Conservation (phyloP, 2,329 filamentous ascomycete genomes). For the Onygenales sp. region DNA sequence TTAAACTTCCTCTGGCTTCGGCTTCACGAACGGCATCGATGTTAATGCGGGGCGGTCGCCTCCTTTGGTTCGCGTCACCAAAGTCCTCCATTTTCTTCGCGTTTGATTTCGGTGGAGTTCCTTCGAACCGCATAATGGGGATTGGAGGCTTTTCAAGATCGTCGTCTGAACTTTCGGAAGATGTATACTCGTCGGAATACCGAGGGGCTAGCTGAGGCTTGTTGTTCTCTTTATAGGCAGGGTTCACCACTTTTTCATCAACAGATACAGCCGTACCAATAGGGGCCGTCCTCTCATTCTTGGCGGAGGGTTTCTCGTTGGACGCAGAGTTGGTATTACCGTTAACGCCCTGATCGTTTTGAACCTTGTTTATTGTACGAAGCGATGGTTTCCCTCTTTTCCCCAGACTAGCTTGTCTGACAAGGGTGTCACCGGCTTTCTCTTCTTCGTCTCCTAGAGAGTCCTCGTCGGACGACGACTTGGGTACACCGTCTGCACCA, state of each 20-base stretch:
- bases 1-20: conserved; percentile 78
- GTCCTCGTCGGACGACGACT: conserved; percentile 16
- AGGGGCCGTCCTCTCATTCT: background rate
- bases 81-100: conserved; percentile 15
- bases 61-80: conserved; percentile 27
- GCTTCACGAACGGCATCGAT: conserved; percentile 73
- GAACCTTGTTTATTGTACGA: conserved; percentile 19
- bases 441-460: conserved; percentile 15
- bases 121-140: conserved; percentile 11
- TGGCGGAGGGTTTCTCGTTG: background rate
- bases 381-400: conserved; percentile 22
- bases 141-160: conserved; percentile 27
- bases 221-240: background rate
- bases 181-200: background rate
- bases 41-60: conserved; percentile 62
- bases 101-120: conserved; percentile 3
- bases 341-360: conserved; percentile 1
- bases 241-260: background rate
- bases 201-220: background rate
- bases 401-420: conserved; percentile 22
- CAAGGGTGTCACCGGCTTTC: conserved; percentile 12
- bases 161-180: conserved; percentile 18
- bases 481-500: conserved; percentile 37
- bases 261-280: background rate
- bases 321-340: background rate